Evolutionary conservation across 2,329 filamentous ascomycete species (phyloP).

Genomic region (Leptographium radiaticola): DNA sequence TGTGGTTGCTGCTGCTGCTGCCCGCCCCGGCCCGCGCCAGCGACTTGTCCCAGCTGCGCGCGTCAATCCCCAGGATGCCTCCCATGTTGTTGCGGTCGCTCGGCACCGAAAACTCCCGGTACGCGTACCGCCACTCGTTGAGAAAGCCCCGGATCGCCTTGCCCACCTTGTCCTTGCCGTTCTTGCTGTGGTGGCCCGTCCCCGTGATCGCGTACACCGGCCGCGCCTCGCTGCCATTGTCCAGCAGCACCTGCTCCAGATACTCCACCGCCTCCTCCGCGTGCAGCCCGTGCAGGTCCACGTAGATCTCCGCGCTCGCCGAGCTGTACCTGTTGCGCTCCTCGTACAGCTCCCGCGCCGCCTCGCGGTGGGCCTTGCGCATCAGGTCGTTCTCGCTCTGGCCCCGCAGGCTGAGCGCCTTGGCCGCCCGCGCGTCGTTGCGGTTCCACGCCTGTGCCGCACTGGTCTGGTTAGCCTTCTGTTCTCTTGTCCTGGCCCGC

Average conservation of each 20-base stretch:
- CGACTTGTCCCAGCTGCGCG: slow-evolving; percentile 53
- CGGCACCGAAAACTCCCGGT: slow-evolving; percentile 89
- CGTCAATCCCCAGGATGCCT: slow-evolving; percentile 59
- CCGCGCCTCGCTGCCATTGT: slow-evolving; percentile 59
- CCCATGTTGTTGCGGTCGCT: slow-evolving; percentile 78
- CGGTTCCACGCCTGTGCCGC: slow-evolving; percentile 98
- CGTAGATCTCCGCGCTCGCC: slow-evolving; percentile 59
- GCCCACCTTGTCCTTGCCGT: slow-evolving; percentile 96
- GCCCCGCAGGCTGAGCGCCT: slow-evolving; percentile 83
- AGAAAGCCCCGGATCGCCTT: slow-evolving; percentile 84
- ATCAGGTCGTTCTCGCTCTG: slow-evolving; percentile 96
- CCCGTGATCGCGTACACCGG: slow-evolving; percentile 94
- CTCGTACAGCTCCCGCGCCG: slow-evolving; percentile 82
- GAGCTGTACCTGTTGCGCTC: slow-evolving; percentile 67
- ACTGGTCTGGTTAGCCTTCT: slow-evolving; percentile 29
- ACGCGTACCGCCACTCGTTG: slow-evolving; percentile 91
- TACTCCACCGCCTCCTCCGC: slow-evolving; percentile 95
- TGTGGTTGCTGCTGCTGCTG: slow-evolving; percentile 17
- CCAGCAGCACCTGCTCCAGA: slow-evolving; percentile 72
- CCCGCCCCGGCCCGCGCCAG: slow-evolving; percentile 23
- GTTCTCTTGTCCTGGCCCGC: neutral
- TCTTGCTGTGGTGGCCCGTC: slow-evolving; percentile 94
- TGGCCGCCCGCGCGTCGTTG: slow-evolving; percentile 90
- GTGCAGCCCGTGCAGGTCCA: slow-evolving; percentile 96
- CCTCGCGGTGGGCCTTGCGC: slow-evolving; percentile 92